Base-by-base conservation (phyloP, 169 alveolate species). In the Plasmodium knowlesi region DNA sequence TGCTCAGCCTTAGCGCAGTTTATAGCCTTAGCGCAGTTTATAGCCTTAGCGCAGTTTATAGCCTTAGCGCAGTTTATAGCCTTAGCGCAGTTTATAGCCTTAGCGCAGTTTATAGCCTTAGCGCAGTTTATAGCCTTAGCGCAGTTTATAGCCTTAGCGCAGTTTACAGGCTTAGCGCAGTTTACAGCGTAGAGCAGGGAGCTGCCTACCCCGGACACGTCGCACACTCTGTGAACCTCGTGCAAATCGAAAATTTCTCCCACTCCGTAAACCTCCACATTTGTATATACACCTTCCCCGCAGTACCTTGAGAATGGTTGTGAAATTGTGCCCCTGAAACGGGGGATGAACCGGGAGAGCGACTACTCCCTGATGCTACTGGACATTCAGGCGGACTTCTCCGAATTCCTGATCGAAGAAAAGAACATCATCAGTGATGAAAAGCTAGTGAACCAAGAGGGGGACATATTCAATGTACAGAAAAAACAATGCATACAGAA, bases 371-470 rank as follows among this genome's bases (percentile, higher is more conserved):
- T 89, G 37, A 89, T 82, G 14, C 76, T 89, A 2, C 41, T 89
- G 67, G 94, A 89, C 57, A 89, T 89, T n/a, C 94, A 89, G 53
- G 94, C 94, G 0, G 94, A 89, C 73, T 89, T 89, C 72, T 89
- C 94, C 28, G 94, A 89, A 5, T 78, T 89, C 79, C 72, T 89
- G 72, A 46, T 28, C 34, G 94, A 89, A 89, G 94, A 89, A 37
- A 89, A 89, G 53, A 89, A 89, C 82, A 89, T 89, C 70, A 57
- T 89, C 43, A 79, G 83, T 14, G 53, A 67, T 73, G 94, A 89
- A 19, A 89, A 78, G 22, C 10, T 89, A 28, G 90, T 67, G 0
- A 89, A 53, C 22, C 74, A 25, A 32, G 94, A 41, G 16, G 94
- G 57, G 25, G 54, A 37, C 25, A 78, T 50, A 78, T 86, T 86